Base-by-base conservation (phyloP, 768 basidiomycete genomes). In the Hydnomerulius pinastri region DNA sequence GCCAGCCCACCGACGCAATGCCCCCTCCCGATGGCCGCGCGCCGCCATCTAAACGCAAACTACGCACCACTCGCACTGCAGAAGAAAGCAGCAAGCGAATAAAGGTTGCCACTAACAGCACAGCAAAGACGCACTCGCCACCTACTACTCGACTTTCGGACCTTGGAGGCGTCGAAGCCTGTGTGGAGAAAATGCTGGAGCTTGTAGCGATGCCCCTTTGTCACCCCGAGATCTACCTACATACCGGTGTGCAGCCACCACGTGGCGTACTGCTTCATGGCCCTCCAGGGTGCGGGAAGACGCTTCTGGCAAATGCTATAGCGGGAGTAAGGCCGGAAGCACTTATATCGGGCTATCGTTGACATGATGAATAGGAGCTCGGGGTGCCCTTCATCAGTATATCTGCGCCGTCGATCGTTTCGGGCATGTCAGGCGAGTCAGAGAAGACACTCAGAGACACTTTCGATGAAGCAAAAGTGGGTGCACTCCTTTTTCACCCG, bases 401-500 rank as follows among this genome's bases (percentile, higher is more conserved):
- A 53, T 96, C 96, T 3, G 96, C 96, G 0, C 97, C 97, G 0
- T 92, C 91, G 0, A 88, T 99, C 51, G 93, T 99, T 7, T 94
- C 91, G 2, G 96, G 97, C 1, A 97, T 98, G 93, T 97, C 93
- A 0, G 97, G 97, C 39, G 97, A 99, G 69, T 95, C 92, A 0
- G 97, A 99, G 66, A 98, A 96, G 74, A 95, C 93, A 0, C 72
- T 99, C 4, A 75, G 97, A 36, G 96, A 98, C 62, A 94, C 92
- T 0, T 99, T 99, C 62, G 96, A 97, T 25, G 96, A 98, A 67
- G 97, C 97, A 6, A 95, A 92, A 73, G 93, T 92, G 25, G 4
- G 75, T 35, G 3, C 29, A 6, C 12, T n/a, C 12, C n/a, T 5
- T 30, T 33, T 23, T 18, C 4, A 29, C 9, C 3, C 2, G 24